These are phyloP conservation scores for Eucalyptus sp. DNA, from an alignment of 345 rosid genomes.

Conservation along the genomic window DNA sequence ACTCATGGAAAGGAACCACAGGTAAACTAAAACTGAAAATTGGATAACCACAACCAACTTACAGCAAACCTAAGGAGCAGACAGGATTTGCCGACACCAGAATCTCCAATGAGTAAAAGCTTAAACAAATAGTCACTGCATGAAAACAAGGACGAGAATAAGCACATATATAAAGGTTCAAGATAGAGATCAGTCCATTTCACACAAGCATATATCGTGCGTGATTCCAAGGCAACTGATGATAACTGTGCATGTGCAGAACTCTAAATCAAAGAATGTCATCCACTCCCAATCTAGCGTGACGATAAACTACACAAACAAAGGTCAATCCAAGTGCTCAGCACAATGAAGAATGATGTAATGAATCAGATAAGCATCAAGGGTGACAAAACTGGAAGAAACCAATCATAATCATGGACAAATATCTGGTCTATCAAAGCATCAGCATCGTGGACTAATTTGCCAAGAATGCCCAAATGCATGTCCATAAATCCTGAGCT, in stretches of 20 bases:
- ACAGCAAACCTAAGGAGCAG: constrained; percentile 46
- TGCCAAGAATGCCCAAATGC: not conserved
- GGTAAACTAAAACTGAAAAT: not conserved
- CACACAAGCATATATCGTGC: not conserved
- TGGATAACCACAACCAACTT: constrained; percentile 1
- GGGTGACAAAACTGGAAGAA: not conserved
- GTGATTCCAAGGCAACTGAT: not conserved
- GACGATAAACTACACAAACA: not conserved
- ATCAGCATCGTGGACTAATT: not conserved
- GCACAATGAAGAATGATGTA: not conserved
- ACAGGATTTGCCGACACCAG: constrained; percentile 42
- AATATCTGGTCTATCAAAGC: not conserved
- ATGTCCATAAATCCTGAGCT: not conserved
- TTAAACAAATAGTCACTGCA: constrained; percentile 49
- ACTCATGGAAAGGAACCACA: not conserved
- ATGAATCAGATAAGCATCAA: not conserved
- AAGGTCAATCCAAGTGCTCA: not conserved
- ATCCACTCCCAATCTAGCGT: not conserved
- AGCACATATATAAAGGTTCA: not conserved
- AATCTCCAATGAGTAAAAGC: constrained; percentile 43
- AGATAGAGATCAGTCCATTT: not conserved
- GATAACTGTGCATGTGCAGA: not conserved
- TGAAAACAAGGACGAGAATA: not conserved
- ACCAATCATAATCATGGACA: not conserved
- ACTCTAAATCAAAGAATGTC: not conserved